Evolutionary conservation across 441 rosid species (phyloP), one percentile per base, ranked within the genome.

Genomic region (Adansonia gregorii): DNA sequence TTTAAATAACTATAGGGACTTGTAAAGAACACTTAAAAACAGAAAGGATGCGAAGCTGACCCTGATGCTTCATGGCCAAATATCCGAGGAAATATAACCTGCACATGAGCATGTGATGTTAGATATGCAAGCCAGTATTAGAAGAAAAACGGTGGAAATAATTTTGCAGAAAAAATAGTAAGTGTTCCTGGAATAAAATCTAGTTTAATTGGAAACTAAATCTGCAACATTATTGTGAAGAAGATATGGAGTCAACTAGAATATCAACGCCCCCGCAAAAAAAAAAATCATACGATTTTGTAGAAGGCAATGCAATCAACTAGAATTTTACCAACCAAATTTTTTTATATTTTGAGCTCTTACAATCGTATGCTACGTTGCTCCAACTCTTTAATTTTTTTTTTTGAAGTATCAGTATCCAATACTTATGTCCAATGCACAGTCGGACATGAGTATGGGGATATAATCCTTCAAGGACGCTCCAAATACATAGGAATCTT

Each of bases 11-110:
- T 4, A 31, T 0, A 8, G 5, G 31, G 15, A 31, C 61, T 9
- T 10, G n/a, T 5, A 72, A 70, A 27, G 15, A 70, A 72, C n/a
- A 19, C 17, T 17, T 54, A 27, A 69, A 70, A 85, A 9, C 51
- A 17, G 63, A 80, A 81, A 74, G 49, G 67, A 17, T 46, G 45
- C 17, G 27, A 76, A 75, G 79, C 77, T 70, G 70, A 92, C 98
- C 99, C 97, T n/a, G 99, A 88, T 80, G 95, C 98, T 89, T 95
- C 97, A 80, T 95, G 99, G 76, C 98, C 98, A 84, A 94, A 92
- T 72, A 95, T 94, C 76, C 98, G 85, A 14, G 99, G 97, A 79
- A 95, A 92, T 73, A 94, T 81, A 74, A 93, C 82, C 97, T 94
- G 93, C 83, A 74, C 35, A 78, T 31, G 68, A 78, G 59, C 17